Percentiles rank a stretch among this genome's conserved stretches.
phyloP scores from a whole-genome alignment of 139 green algal genomes.

The Pycnococcus provasolii region DNA sequence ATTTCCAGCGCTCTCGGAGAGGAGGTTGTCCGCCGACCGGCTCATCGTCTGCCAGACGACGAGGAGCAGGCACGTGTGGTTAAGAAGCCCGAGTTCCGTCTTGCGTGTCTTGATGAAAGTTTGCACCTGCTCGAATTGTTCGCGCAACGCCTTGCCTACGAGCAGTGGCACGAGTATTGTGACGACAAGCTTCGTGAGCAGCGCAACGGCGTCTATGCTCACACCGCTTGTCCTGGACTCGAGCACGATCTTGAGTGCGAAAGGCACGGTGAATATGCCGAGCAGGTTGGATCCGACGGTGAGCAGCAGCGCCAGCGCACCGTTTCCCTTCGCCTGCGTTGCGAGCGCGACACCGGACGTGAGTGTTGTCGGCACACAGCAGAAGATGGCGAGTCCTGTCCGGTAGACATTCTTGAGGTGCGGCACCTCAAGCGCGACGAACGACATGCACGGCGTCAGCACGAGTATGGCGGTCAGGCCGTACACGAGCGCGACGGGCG shows the following conservation, averaged over 20 bases:
- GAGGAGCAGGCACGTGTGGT: conserved; percentile 39
- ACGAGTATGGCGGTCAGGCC: conserved; percentile 22
- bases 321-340: conserved; percentile 38
- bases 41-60: conserved; percentile 69
- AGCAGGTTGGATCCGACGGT: conserved; percentile 65
- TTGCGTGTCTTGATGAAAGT: conserved; percentile 33
- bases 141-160: conserved; percentile 37
- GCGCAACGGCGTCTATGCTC: conserved; percentile 40
- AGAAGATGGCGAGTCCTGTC: conserved; percentile 66
- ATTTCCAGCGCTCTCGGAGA: conserved; percentile 34
- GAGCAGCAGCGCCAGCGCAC: conserved; percentile 63
- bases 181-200: conserved; percentile 65
- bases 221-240: background rate
- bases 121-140: conserved; percentile 26
- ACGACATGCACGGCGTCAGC: conserved; percentile 24
- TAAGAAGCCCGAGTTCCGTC: conserved; percentile 13
- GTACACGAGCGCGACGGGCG: conserved; percentile 9
- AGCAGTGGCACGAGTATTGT: conserved; percentile 56
- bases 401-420: conserved; percentile 14
- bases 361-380: conserved; percentile 65
- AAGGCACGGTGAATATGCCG: conserved; percentile 59
- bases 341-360: conserved; percentile 54
- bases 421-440: conserved; percentile 14
- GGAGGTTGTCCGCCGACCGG: conserved; percentile 33
- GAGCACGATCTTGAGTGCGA: conserved; percentile 7